These are phyloP conservation scores for Aspergillus hancockii DNA, from an alignment of 495 filamentous ascomycete species.

Conservation along the genomic window DNA sequence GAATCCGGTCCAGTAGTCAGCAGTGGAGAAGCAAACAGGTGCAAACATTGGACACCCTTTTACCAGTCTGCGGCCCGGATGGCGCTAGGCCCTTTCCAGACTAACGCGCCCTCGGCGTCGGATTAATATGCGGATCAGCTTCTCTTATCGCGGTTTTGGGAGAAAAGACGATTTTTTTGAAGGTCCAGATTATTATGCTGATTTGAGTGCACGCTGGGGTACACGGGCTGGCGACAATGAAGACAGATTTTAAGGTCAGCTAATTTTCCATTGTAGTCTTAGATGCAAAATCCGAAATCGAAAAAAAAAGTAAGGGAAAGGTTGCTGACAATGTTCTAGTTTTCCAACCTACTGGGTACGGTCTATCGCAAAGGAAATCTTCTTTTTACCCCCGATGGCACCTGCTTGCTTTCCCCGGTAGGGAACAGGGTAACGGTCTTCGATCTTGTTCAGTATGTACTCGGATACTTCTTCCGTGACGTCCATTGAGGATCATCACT, in stretches of 20 bases:
- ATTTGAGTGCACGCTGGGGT: slow-evolving; percentile 8
- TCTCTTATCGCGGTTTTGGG: slow-evolving; percentile 29
- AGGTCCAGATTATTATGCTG: slow-evolving; percentile 7
- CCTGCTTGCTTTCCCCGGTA: slow-evolving; percentile 92
- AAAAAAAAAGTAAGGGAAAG: neutral
- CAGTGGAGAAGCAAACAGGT: slow-evolving; percentile 13
- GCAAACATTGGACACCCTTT: slow-evolving; percentile 14
- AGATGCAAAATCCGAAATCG: neutral
- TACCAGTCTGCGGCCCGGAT: slow-evolving; percentile 13
- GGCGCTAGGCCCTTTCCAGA: slow-evolving; percentile 18
- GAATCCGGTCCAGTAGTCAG: slow-evolving; percentile 16
- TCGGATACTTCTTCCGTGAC: neutral
- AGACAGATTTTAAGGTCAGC: slow-evolving; percentile 88
- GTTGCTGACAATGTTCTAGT: slow-evolving; percentile 48
- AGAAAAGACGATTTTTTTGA: slow-evolving; percentile 22
- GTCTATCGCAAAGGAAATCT: slow-evolving; percentile 97
- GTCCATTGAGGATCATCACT: neutral
- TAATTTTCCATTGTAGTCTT: neutral
- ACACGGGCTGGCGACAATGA: slow-evolving; percentile 63
- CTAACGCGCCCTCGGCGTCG: slow-evolving; percentile 21
- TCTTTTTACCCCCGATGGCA: slow-evolving; percentile 94
- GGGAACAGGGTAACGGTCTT: slow-evolving; percentile 96
- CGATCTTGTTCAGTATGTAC: slow-evolving; percentile 84
- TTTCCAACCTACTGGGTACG: slow-evolving; percentile 93
- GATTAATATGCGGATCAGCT: slow-evolving; percentile 27